These are phyloP conservation scores for Suillus placidus DNA, from an alignment of 768 basidiomycete species.

Conservation along the genomic window DNA sequence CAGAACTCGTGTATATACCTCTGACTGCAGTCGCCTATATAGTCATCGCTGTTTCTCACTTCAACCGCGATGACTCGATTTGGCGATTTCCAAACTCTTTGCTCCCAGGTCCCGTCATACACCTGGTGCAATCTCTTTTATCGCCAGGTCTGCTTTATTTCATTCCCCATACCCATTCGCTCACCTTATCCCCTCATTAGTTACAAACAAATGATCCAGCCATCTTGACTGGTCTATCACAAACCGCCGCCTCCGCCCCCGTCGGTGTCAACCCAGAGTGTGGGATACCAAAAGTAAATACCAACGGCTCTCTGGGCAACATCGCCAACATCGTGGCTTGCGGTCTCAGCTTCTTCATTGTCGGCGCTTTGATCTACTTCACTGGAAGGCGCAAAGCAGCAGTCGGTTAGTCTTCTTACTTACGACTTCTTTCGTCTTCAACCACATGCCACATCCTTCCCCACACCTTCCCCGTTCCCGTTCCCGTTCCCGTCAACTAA, in stretches of 20 bases:
- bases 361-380: slow-evolving; percentile 56
- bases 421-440: neutral
- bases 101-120: slow-evolving; percentile 73
- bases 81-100: slow-evolving; percentile 73
- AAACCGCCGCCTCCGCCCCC: slow-evolving; percentile 57
- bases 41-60: neutral
- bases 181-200: slow-evolving; percentile 38
- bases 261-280: slow-evolving; percentile 84
- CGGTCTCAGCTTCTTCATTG: slow-evolving; percentile 66
- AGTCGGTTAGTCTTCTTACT: slow-evolving; percentile 63
- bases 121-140: slow-evolving; percentile 97
- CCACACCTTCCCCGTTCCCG: neutral
- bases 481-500: slow-evolving; percentile 10
- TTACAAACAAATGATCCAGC: slow-evolving; percentile 37
- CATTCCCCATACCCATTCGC: slow-evolving; percentile 13
- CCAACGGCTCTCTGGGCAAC: slow-evolving; percentile 70
- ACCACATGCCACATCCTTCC: neutral
- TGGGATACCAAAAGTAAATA: slow-evolving; percentile 67
- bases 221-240: slow-evolving; percentile 45
- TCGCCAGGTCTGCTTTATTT: slow-evolving; percentile 60
- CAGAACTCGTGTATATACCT: neutral
- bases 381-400: slow-evolving; percentile 79
- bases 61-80: slow-evolving; percentile 54
- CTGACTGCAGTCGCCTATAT: neutral
- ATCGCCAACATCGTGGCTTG: slow-evolving; percentile 86